Evolutionary conservation across 768 basidiomycete genomes (phyloP).

Genomic region (Psilocybe azurescens): DNA sequence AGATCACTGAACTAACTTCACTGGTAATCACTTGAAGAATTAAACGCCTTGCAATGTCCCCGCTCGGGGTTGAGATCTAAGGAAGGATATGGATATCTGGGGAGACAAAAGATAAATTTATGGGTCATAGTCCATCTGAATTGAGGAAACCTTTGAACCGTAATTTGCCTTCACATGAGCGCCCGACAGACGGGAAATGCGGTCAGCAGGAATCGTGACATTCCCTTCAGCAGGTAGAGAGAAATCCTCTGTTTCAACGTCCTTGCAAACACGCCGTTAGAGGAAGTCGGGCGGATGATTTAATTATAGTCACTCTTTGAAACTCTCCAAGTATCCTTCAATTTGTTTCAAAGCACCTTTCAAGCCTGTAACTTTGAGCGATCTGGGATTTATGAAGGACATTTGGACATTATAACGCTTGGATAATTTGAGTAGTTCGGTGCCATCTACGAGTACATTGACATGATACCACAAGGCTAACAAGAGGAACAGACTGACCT

Average conservation of each 20-base stretch:
- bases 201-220: slow-evolving; percentile 54
- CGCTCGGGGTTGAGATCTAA: slow-evolving; percentile 38
- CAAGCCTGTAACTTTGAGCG: slow-evolving; percentile 63
- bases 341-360: slow-evolving; percentile 56
- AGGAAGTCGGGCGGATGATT: neutral
- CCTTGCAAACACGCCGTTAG: slow-evolving; percentile 34
- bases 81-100: slow-evolving; percentile 39
- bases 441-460: slow-evolving; percentile 64
- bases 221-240: slow-evolving; percentile 48
- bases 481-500: slow-evolving; percentile 43
- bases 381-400: slow-evolving; percentile 62
- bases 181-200: slow-evolving; percentile 72
- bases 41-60: slow-evolving; percentile 53
- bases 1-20: slow-evolving; percentile 45
- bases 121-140: neutral
- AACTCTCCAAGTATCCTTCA: slow-evolving; percentile 45
- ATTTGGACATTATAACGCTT: slow-evolving; percentile 64
- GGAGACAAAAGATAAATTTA: neutral
- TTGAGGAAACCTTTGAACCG: slow-evolving; percentile 55
- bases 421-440: too few relatives aligned
- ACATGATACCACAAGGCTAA: neutral
- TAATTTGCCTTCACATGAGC: slow-evolving; percentile 64
- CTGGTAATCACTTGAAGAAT: slow-evolving; percentile 50
- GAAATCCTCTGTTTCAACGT: slow-evolving; percentile 40
- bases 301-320: slow-evolving; percentile 51